phyloP scores from a whole-genome alignment of 139 green algal species.

The Penium margaritaceum region DNA sequence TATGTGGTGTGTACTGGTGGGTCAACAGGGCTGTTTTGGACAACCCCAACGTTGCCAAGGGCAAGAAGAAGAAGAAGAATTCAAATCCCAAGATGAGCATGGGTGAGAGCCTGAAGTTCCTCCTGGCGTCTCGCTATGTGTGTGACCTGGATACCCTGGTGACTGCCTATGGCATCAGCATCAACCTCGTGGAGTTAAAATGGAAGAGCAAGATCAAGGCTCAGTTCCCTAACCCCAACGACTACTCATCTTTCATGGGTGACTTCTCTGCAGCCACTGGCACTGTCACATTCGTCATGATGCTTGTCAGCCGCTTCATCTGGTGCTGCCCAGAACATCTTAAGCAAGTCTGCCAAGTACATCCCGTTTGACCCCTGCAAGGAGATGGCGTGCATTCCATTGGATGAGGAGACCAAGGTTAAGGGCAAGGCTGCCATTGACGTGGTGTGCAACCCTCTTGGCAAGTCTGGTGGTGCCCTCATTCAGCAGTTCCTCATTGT shows the following conservation, averaged over 20 bases:
- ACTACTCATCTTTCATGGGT: constrained; percentile 37
- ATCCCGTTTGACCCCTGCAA: constrained; percentile 97
- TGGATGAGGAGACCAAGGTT: constrained; percentile 80
- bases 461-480: constrained; percentile 89
- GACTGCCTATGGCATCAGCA: constrained; percentile 91
- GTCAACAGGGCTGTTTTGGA: constrained; percentile 72
- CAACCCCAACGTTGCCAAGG: constrained; percentile 44
- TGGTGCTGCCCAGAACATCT: constrained; percentile 96
- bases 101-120: constrained; percentile 84
- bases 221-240: constrained; percentile 54
- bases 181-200: constrained; percentile 98
- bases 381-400: constrained; percentile 97
- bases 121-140: constrained; percentile 85
- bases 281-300: constrained; percentile 88
- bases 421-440: constrained; percentile 98
- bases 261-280: constrained; percentile 61
- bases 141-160: constrained; percentile 85
- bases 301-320: constrained; percentile 85
- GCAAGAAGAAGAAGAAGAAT: constrained; percentile 55
- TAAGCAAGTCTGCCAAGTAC: constrained; percentile 87
- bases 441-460: constrained; percentile 95
- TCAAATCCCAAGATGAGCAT: constrained; percentile 52
- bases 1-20: constrained; percentile 71
- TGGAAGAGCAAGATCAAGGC: constrained; percentile 99
- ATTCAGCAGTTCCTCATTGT: constrained; percentile 97